A percentile compares a stretch with the other conserved stretches of the same genome.
These are phyloP conservation scores for Collybiopsis confluens DNA, from an alignment of 768 basidiomycete species.

Conservation along the genomic window DNA sequence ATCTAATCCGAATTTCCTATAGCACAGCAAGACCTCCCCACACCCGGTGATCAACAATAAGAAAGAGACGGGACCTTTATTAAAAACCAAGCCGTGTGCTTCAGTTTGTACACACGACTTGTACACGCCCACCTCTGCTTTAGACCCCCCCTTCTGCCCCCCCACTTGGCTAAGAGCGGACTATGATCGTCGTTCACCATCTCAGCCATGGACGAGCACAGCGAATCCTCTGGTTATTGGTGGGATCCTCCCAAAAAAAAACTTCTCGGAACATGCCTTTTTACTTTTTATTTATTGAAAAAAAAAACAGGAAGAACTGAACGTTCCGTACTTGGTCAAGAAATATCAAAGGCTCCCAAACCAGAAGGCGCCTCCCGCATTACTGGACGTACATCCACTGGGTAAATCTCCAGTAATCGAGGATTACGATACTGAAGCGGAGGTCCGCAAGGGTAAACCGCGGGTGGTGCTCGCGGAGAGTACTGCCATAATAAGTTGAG, in stretches of 20 bases:
- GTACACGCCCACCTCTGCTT: too few relatives aligned
- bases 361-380: constrained; percentile 31
- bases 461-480: constrained; percentile 33
- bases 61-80: too few relatives aligned
- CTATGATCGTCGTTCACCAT: not conserved
- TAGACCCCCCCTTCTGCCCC: too few relatives aligned
- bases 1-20: too few relatives aligned
- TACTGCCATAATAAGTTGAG: constrained; percentile 42
- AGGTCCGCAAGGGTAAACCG: too few relatives aligned
- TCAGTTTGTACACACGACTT: too few relatives aligned
- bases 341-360: constrained; percentile 29
- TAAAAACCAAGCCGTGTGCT: too few relatives aligned
- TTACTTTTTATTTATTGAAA: not conserved
- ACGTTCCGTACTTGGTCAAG: constrained; percentile 39
- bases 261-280: not conserved
- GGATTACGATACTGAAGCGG: constrained; percentile 45
- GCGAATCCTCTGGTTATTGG: constrained; percentile 32
- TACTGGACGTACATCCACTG: constrained; percentile 34
- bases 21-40: too few relatives aligned
- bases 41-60: too few relatives aligned
- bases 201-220: not conserved
- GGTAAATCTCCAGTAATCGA: constrained; percentile 28
- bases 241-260: constrained; percentile 11
- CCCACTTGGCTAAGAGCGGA: too few relatives aligned
- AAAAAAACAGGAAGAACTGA: constrained; percentile 49